Evolutionary conservation across 495 filamentous ascomycete species (phyloP), one percentile per base, ranked within the genome.

Genomic region (Xylaria castorea): DNA sequence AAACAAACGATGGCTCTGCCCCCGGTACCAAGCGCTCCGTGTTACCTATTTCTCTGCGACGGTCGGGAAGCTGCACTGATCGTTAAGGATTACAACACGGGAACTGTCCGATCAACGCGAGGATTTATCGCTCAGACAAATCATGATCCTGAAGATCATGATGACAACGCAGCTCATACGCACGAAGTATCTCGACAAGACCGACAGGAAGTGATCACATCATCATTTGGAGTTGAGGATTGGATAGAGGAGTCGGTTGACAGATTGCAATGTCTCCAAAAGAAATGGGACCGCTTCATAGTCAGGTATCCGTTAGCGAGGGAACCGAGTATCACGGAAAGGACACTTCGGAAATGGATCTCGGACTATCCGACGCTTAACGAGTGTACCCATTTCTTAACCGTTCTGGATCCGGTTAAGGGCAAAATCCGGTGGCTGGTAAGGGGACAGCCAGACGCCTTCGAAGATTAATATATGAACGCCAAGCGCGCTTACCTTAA

Each of bases 71-170:
- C 83, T 12, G 74, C 82, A 27, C 79, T 86, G 0, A 78, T 92
- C 60, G 90, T 91, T 70, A 91, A 91, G 75, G 90, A 92, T 74
- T 78, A 85, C 70, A 48, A 71, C 6, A 82, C 80, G 0, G 88
- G 85, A 8, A 76, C 77, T 5, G 72, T 85, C 6, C 79, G 80
- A 18, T 78, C 76, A 0, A 82, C 82, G 2, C 63, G 68, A 11
- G 77, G 83, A n/a, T 91, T 91, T 75, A 86, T 91, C 34, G 81
- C 86, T 36, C 79, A 81, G 7, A 88, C 89, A 6, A 91, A 91
- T 74, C 84, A 88, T 75, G 89, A 91, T 73, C 78, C 78, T 18
- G 53, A 71, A 2, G 36, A 69, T 22, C 14, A 69, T 34, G 38
- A 36, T 42, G 42, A 51, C 9, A 12, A 1, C n/a, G 27, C 68